phyloP scores from a whole-genome alignment of 805 yeast genomes.

The Torulaspora microellipsoides region DNA sequence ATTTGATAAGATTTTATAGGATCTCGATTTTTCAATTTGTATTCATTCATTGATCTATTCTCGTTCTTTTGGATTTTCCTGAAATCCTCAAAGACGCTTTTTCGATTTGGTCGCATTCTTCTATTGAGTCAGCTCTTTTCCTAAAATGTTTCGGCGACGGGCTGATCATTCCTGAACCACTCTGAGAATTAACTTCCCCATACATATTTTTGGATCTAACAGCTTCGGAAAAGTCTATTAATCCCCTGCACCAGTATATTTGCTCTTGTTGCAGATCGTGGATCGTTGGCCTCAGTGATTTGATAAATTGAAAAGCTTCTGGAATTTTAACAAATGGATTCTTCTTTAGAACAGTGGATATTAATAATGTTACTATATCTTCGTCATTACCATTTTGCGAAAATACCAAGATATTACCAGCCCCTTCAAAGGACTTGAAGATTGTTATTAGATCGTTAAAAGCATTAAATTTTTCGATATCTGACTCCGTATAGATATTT shows the following conservation, averaged over 20 bases:
- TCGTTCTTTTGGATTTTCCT: slow-evolving; percentile 4
- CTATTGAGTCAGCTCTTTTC: slow-evolving; percentile 3
- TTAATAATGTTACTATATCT: slow-evolving; percentile 23
- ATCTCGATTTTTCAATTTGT: background rate
- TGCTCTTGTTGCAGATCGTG: slow-evolving; percentile 19
- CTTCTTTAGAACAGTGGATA: slow-evolving; percentile 25
- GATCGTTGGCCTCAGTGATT: slow-evolving; percentile 25
- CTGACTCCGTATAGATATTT: slow-evolving; percentile 16
- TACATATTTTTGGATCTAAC: slow-evolving; percentile 18
- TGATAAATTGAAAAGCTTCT: slow-evolving; percentile 31
- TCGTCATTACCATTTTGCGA: slow-evolving; percentile 29
- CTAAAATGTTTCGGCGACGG: slow-evolving; percentile 2
- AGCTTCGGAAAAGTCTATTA: slow-evolving; percentile 22
- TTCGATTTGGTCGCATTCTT: slow-evolving; percentile 2
- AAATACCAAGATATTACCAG: slow-evolving; percentile 25
- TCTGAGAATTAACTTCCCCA: slow-evolving; percentile 11
- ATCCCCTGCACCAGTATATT: slow-evolving; percentile 24
- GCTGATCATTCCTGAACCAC: background rate
- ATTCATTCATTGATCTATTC: slow-evolving; percentile 3
- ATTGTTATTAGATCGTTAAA: slow-evolving; percentile 31
- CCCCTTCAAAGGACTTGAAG: slow-evolving; percentile 17
- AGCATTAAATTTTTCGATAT: slow-evolving; percentile 19
- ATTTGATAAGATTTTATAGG: too few relatives aligned
- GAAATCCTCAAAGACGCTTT: background rate
- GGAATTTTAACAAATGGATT: slow-evolving; percentile 19